phyloP scores from a whole-genome alignment of 805 yeast genomes.

The Candida patagonica region DNA sequence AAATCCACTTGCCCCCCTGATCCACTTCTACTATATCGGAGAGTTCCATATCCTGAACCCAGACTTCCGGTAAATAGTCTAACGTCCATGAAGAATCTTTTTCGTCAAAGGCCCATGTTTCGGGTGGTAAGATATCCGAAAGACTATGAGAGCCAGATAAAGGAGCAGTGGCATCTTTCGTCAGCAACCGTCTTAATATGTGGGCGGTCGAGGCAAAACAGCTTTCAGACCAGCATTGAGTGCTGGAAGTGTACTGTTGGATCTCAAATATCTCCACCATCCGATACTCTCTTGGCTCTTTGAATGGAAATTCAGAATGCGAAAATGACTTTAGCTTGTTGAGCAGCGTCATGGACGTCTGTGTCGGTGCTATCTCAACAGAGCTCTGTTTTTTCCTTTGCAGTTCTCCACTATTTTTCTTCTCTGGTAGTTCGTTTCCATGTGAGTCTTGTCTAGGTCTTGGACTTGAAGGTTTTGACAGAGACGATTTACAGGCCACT shows the following conservation, averaged over 20 bases:
- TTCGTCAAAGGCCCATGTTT: constrained; percentile 15
- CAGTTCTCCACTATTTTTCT: too few relatives aligned
- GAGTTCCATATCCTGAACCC: constrained; percentile 42
- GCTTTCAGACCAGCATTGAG: constrained; percentile 23
- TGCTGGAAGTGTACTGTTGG: constrained; percentile 11
- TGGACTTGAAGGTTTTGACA: too few relatives aligned
- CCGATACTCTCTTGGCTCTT: constrained; percentile 36
- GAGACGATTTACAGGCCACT: too few relatives aligned
- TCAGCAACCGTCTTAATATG: constrained; percentile 1
- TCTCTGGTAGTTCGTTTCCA: too few relatives aligned
- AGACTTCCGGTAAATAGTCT: constrained; percentile 49
- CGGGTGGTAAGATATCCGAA: constrained; percentile 16
- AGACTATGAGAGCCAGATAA: constrained; percentile 7
- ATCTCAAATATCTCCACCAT: constrained; percentile 47
- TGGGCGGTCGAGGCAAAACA: constrained; percentile 10
- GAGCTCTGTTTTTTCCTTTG: too few relatives aligned
- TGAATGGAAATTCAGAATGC: constrained; percentile 31
- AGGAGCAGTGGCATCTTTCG: constrained; percentile 1
- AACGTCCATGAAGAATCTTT: constrained; percentile 44
- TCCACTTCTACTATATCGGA: constrained; percentile 54
- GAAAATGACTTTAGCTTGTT: constrained; percentile 19
- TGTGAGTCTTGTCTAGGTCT: too few relatives aligned
- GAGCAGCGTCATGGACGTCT: background rate
- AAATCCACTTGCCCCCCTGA: constrained; percentile 77
- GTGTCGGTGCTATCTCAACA: too few relatives aligned